Evolutionary conservation across 805 yeast genomes (phyloP).

Genomic region (Yamadazyma olivae): DNA sequence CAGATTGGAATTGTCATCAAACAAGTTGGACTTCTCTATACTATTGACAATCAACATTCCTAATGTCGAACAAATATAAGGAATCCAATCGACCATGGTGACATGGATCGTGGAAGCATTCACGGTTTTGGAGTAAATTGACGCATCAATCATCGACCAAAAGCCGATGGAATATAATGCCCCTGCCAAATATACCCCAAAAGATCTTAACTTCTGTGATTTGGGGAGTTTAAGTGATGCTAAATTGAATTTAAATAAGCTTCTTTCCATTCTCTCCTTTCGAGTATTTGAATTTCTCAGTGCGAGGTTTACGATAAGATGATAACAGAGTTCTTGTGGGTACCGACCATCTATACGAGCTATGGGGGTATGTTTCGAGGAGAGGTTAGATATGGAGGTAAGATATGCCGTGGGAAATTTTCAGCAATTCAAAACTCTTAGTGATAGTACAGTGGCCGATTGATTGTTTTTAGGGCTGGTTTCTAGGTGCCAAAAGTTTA

Average conservation of each 20-base stretch:
- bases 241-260: slow-evolving; percentile 60
- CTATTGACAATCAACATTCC: slow-evolving; percentile 85
- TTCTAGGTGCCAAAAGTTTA: no score
- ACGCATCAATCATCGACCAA: slow-evolving; percentile 87
- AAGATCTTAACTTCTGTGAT: slow-evolving; percentile 64
- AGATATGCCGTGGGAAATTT: no score
- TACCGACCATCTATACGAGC: no score
- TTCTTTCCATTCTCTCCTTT: slow-evolving; percentile 37
- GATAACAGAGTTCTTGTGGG: background rate
- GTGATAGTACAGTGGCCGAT: no score
- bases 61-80: slow-evolving; percentile 79
- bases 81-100: slow-evolving; percentile 93
- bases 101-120: slow-evolving; percentile 88
- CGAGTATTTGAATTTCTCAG: background rate
- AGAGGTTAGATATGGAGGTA: no score
- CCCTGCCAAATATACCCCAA: slow-evolving; percentile 77
- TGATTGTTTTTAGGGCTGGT: no score
- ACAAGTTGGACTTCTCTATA: slow-evolving; percentile 65
- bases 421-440: no score
- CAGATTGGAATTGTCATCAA: slow-evolving; percentile 30
- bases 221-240: slow-evolving; percentile 59
- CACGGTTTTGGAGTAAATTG: slow-evolving; percentile 76
- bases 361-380: no score
- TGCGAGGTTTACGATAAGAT: background rate
- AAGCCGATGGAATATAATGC: slow-evolving; percentile 80